Base-by-base conservation (phyloP, 768 basidiomycete species). In the Cyathus striatus region DNA sequence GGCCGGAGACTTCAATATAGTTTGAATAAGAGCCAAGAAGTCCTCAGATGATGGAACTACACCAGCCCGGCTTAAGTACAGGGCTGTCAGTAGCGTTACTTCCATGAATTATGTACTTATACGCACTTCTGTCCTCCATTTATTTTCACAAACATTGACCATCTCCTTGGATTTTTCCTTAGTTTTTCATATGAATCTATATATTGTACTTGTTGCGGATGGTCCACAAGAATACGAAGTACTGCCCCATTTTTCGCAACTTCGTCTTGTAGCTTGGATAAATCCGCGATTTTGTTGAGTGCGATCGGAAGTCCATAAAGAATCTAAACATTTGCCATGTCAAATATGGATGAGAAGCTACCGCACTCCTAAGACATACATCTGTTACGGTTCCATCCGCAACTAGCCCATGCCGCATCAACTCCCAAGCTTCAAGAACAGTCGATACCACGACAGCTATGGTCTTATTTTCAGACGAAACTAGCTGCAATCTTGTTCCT, bases 101-200 rank as follows among this genome's bases (percentile, higher is more conserved):
- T 20, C 14, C 16, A 35, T 24, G 7, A 32, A 14, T 34, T 23
- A 21, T 6, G 16, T 10, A 23, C 26, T n/a, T n/a, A n/a, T 26
- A 48, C 83, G 55, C 61, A 90, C 89, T 82, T 80, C 51, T 79
- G 75, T 22, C 85, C 88, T 5, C 79, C 79, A 50, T 92, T 86
- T 25, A 91, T 62, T 65, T 92, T 92, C 45, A 93, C 72, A 58
- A 91, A 92, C 0, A 75, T 75, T 12, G 81, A 84, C 90, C 90
- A 92, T 34, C 57, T 65, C 49, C 68, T 66, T 1, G 66, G 62
- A 13, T 50, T 57, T 37, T 53, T 55, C 45, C 66, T 66, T 32
- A 53, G 50, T 20, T 54, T 63, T 57, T 83, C 83, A 50, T 75
- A 86, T 38, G 68, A 68, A 47, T 86, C 81, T 26, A 92, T 56